Evolutionary conservation across 2,329 filamentous ascomycete genomes (phyloP).

Genomic region (Stachybotrys chartarum): DNA sequence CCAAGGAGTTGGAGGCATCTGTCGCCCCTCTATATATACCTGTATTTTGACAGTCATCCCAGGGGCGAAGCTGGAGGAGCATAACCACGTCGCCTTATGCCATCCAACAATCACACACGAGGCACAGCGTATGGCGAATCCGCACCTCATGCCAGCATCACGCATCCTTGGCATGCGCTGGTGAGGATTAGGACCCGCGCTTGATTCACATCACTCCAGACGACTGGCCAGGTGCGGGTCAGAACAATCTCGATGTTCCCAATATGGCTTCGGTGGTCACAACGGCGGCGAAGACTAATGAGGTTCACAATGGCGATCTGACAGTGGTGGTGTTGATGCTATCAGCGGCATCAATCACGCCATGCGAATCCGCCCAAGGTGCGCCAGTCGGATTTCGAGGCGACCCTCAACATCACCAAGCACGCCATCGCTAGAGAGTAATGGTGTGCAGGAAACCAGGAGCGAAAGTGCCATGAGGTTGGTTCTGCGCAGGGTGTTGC

Average conservation of each 20-base stretch:
- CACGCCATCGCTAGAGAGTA: neutral
- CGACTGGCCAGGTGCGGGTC: neutral
- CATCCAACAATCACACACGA: neutral
- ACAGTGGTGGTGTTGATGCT: conserved; percentile 1
- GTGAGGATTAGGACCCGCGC: too few species aligned
- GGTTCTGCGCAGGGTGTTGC: neutral
- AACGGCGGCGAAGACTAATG: neutral
- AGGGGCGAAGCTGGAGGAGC: neutral
- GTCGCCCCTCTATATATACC: neutral
- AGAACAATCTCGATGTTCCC: neutral
- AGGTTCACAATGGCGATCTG: neutral
- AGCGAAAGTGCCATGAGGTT: neutral
- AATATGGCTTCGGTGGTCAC: neutral
- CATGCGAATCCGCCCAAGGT: neutral
- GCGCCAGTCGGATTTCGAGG: neutral
- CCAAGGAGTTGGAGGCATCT: neutral
- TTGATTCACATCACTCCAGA: neutral
- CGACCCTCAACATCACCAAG: neutral
- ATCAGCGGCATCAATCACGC: neutral
- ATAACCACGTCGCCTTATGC: neutral
- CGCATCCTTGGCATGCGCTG: neutral
- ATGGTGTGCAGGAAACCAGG: neutral
- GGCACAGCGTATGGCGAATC: neutral
- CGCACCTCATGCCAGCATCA: neutral
- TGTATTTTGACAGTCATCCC: too few species aligned